These are phyloP conservation scores for Diaporthe vexans DNA, from an alignment of 2,329 filamentous ascomycete genomes.

Conservation along the genomic window DNA sequence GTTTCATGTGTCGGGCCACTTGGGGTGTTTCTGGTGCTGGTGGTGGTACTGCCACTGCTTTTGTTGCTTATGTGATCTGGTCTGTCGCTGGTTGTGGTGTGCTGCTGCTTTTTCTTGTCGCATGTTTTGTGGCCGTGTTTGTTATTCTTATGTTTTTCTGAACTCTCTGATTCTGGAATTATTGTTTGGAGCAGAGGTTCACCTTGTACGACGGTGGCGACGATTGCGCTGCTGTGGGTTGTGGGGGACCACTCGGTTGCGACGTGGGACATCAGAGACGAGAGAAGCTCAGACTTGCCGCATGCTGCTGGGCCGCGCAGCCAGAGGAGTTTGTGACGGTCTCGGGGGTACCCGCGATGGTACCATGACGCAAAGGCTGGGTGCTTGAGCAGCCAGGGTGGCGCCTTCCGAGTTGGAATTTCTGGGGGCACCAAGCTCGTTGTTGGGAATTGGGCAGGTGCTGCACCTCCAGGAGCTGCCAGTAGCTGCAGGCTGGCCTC, in stretches of 20 bases:
- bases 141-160: not conserved
- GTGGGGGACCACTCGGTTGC: constrained; percentile 48
- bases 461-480: constrained; percentile 41
- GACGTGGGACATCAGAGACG: constrained; percentile 47
- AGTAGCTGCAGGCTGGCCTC: constrained; percentile 45
- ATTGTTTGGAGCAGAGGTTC: constrained; percentile 44
- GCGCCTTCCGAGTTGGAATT: constrained; percentile 47
- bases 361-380: constrained; percentile 51
- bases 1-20: constrained; percentile 27
- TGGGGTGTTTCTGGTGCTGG: not conserved
- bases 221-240: constrained; percentile 45
- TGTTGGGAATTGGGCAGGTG: not conserved
- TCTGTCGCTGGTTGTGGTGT: not conserved
- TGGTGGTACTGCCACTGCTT: not conserved
- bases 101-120: not conserved
- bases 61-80: constrained; percentile 29
- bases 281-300: constrained; percentile 50
- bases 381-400: constrained; percentile 51
- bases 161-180: constrained; percentile 25
- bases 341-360: constrained; percentile 45
- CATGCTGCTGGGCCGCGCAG: constrained; percentile 50
- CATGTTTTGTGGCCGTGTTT: not conserved
- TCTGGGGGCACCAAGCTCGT: constrained; percentile 39
- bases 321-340: constrained; percentile 50
- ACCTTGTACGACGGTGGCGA: constrained; percentile 47